Evolutionary conservation across 192 early-diverging fungal genomes (phyloP), one percentile per base, ranked within the genome.

Genomic region (Lunasporangiospora selenospora): DNA sequence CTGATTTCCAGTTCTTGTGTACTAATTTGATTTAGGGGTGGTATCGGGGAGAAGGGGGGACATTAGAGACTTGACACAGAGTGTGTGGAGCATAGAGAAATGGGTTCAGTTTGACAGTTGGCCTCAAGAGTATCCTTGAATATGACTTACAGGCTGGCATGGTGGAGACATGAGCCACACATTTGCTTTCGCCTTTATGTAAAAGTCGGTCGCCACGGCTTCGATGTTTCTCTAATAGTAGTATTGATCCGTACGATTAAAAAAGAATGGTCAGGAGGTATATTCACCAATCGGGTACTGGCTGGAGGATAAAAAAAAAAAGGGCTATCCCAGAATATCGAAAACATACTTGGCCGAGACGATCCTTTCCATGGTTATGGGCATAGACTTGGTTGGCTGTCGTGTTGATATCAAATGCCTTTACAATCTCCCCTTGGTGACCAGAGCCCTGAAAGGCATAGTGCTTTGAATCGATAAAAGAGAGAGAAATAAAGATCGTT

Each of bases 341-440:
- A 8, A 40, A 3, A n/a, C 27, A 34, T 75, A 75, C 71, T 43
- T 79, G 70, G 1, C 66, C 54, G 31, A 75, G 24, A 24, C 62
- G 65, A 27, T 75, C 58, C 42, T 70, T 79, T 32, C 67, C 75
- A 40, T 88, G 85, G 62, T 90, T 90, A 67, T 88, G 82, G 18
- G 58, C 77, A 65, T 90, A 88, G 26, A 90, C 87, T 1, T 80
- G 76, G 80, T 99, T 98, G 26, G 95, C 94, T 23, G 92, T 88
- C 6, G 83, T 83, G 76, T 98, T 99, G 53, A 99, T 93, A 78
- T 99, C 97, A 71, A 97, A 99, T 2, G 95, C 89, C n/a, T 87
- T 89, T 1, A 92, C 65, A 39, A 99, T 88, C 19, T 86, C 50
- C 24, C 82, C 78, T 32, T 77, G 57, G 44, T 86, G 81, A 10